Base-by-base conservation (phyloP, 441 rosid species). In the Sinapis alba region DNA sequence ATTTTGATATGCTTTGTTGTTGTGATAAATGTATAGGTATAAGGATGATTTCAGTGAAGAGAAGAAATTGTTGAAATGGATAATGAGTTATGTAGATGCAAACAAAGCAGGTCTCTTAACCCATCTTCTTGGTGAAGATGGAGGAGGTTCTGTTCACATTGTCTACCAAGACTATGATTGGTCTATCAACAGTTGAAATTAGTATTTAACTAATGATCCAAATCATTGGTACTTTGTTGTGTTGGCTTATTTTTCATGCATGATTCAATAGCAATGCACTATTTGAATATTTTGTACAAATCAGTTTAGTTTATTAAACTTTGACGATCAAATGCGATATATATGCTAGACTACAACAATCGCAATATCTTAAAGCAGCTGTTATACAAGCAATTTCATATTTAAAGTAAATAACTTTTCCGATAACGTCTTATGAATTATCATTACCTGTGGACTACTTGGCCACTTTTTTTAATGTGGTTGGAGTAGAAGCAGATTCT, bases 71-170 rank as follows among this genome's bases (percentile, higher is more conserved):
- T 80, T 89, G 10, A 87, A 82, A 84, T 91, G 97, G 98, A 77
- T 87, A 23, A 73, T 90, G 66, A 83, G 74, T 71, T 92, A 87
- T 83, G 56, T 91, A 83, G 97, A 95, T 78, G 85, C 94, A 65
- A 87, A 84, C 1, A 86, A 81, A 74, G 85, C 93, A 12, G 97
- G 98, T 43, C 91, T 90, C 43, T 77, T 89, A 74, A 90, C 87
- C 0, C 97, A 92, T 87, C 92, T 94, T 57, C 68, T 87, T 71
- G 77, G 80, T 59, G 97, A 92, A 69, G 92, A 92, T 74, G 94
- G 91, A 4, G 86, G 91, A 8, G 86, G 93, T 16, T 67, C 51
- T 27, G 61, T 94, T 67, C 66, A 79, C 58, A 79, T 92, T 41
- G 84, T 84, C 10, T 90, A 90, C 83, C 93, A 87, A 68, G 78